A percentile compares a stretch with the other conserved stretches of the same genome.
Conservation (phyloP, 352 stramenopile genomes). For the Pythium rhizo-oryzae region DNA sequence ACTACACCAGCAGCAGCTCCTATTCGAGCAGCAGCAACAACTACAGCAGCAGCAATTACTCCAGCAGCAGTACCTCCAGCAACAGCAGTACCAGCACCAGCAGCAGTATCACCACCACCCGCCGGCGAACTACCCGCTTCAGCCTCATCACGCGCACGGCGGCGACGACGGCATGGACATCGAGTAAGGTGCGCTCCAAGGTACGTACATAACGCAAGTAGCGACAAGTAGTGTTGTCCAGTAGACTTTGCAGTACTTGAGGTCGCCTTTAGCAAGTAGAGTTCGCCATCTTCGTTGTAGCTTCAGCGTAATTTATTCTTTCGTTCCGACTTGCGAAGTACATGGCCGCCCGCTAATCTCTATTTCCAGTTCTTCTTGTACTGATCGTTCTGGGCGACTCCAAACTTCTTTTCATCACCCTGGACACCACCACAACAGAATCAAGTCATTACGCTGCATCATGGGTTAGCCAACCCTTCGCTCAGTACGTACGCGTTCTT, state of each 20-base stretch:
- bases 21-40: constrained; percentile 22
- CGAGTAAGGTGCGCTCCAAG: constrained; percentile 27
- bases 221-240: too few relatives aligned
- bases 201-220: constrained; percentile 9
- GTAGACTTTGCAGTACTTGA: background rate
- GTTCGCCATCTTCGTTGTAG: background rate
- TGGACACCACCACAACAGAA: constrained; percentile 17
- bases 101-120: constrained; percentile 17
- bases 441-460: background rate
- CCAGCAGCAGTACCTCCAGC: constrained; percentile 14
- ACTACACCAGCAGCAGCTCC: constrained; percentile 42
- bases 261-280: background rate
- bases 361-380: constrained; percentile 88
- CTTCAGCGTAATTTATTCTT: constrained; percentile 28
- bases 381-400: constrained; percentile 62
- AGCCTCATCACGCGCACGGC: constrained; percentile 14
- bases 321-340: background rate
- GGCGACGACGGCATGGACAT: constrained; percentile 29
- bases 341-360: constrained; percentile 20
- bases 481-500: constrained; percentile 49
- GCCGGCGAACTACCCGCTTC: constrained; percentile 3
- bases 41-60: constrained; percentile 9
- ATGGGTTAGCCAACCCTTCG: background rate
- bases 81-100: background rate
- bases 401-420: constrained; percentile 63